Evolutionary conservation across 2,329 filamentous ascomycete species (phyloP), one percentile per base, ranked within the genome.

Genomic region (Lachnellula arida): DNA sequence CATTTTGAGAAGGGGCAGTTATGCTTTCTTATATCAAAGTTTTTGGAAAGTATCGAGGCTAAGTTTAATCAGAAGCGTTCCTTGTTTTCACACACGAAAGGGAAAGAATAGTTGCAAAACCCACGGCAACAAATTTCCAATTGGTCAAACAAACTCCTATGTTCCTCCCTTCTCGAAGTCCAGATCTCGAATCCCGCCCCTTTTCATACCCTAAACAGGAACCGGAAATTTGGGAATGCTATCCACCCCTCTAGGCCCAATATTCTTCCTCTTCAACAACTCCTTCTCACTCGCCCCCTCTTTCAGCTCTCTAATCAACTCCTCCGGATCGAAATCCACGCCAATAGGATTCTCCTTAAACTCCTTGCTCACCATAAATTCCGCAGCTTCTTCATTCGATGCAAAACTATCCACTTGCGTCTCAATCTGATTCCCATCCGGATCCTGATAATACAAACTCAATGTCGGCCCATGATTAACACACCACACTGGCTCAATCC

Each of bases 391-490:
- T 23, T 70, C 68, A 1, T 55, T 55, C 0, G 65, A 70, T 5
- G 71, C 69, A 51, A 76, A 76, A 49, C 73, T 75, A 54, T 77
- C 74, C 2, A 77, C 73, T 60, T 79, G 76, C 4, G 70, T 73
- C 67, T 80, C 78, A 32, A 80, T 51, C 60, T 67, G 59, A 63
- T 79, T 79, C 12, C 76, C 74, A 61, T 80, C 76, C 5, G 76
- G 77, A 62, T 80, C 77, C 7, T 59, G 55, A 61, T 79, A 79
- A 63, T 80, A 79, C 40, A 79, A 73, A 60, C 71, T 74, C 0
- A 70, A 75, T 2, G 74, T 79, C 1, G 71, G 68, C 3, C 78
- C 77, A 62, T 80, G 77, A 61, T 80, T 77, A 34, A 77, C 68
- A 55, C 65, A 71, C 74, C 74, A 77, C 4, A 69, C 32, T 0